Percentiles rank a stretch among this genome's conserved stretches.
These are phyloP conservation scores for Penstemon davidsonii DNA, from an alignment of 257 asterid genomes.

Conservation along the genomic window DNA sequence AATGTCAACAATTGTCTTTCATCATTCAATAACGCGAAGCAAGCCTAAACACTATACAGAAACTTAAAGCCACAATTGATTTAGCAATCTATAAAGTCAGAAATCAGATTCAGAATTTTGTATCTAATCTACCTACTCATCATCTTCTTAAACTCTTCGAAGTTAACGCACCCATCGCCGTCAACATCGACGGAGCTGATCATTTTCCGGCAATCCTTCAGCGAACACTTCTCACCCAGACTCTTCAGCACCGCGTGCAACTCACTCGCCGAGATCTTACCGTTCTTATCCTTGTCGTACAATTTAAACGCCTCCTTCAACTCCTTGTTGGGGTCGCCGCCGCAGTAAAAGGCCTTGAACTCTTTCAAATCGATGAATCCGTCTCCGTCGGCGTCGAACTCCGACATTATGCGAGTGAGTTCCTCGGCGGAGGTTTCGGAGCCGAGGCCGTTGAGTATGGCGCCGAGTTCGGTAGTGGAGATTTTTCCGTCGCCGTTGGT, in stretches of 20 bases:
- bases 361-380: conserved; percentile 35
- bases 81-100: too few species aligned
- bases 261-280: conserved; percentile 44
- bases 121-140: conserved; percentile 21
- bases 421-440: conserved; percentile 27
- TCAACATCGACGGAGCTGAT: conserved; percentile 43
- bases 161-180: conserved; percentile 45
- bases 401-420: conserved; percentile 27
- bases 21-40: too few species aligned
- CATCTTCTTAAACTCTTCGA: conserved; percentile 51
- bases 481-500: conserved; percentile 35
- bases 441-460: conserved; percentile 25
- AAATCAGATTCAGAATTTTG: too few species aligned
- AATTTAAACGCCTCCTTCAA: conserved; percentile 43
- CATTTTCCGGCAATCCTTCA: conserved; percentile 42
- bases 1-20: too few species aligned
- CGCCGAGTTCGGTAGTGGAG: conserved; percentile 25
- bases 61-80: too few species aligned
- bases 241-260: conserved; percentile 40
- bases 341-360: conserved; percentile 35
- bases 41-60: too few species aligned
- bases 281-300: conserved; percentile 50
- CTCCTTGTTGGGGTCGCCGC: conserved; percentile 28
- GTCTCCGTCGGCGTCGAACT: conserved; percentile 37
- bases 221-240: conserved; percentile 41